phyloP scores from a whole-genome alignment of 2,329 filamentous ascomycete species.

The Alternaria sp. region DNA sequence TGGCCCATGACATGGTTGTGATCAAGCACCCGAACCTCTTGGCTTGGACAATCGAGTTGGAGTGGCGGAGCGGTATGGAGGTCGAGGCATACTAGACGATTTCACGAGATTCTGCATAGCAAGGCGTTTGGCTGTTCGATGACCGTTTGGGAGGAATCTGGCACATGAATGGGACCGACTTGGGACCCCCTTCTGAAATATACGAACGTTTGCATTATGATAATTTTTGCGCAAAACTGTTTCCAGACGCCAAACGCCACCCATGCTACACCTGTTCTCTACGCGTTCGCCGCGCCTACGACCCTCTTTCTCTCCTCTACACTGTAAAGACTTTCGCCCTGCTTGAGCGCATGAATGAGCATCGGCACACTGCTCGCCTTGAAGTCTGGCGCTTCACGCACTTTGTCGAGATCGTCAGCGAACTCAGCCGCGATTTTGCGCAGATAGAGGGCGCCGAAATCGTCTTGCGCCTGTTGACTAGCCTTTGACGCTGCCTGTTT shows the following conservation, averaged over 20 bases:
- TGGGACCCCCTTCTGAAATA: neutral
- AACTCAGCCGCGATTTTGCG: conserved; percentile 73
- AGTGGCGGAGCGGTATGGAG: conserved; percentile 72
- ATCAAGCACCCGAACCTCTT: conserved; percentile 89
- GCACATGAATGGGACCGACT: neutral
- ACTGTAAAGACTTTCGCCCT: conserved; percentile 69
- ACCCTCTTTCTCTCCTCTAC: conserved; percentile 58
- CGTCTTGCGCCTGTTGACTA: conserved; percentile 21
- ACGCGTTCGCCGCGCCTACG: conserved; percentile 27
- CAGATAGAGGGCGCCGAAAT: conserved; percentile 71
- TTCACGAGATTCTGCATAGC: neutral
- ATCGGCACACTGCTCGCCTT: conserved; percentile 66
- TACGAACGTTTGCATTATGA: neutral
- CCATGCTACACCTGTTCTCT: conserved; percentile 6
- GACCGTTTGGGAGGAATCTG: neutral
- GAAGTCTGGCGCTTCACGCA: conserved; percentile 74
- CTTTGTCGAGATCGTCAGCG: conserved; percentile 74
- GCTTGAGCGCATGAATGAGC: conserved; percentile 71
- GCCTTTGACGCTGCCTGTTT: conserved; percentile 4
- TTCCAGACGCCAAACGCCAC: conserved; percentile 19
- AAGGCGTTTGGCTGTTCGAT: conserved; percentile 3
- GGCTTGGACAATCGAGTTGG: conserved; percentile 88
- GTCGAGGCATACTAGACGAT: conserved; percentile 23
- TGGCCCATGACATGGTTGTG: conserved; percentile 92
- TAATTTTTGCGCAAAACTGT: neutral